phyloP scores from a whole-genome alignment of 106 monocot genomes.

The Apostasia shenzhenica region DNA sequence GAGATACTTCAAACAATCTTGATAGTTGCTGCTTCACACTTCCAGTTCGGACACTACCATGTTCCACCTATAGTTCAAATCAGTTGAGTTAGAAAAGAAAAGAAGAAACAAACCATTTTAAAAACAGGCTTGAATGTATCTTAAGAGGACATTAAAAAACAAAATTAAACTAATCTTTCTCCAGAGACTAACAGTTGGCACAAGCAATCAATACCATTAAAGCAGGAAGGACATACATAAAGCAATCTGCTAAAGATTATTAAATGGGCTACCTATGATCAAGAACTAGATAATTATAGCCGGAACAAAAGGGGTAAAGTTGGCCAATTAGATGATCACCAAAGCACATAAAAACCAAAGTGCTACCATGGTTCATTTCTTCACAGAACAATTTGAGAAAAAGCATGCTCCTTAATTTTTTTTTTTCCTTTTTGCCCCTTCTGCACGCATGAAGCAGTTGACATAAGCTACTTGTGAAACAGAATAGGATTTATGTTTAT shows the following conservation, averaged over 20 bases:
- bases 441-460: no score
- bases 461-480: no score
- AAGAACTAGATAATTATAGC: no score
- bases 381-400: no score
- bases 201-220: constrained; percentile 1
- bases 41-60: constrained; percentile 24
- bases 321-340: no score
- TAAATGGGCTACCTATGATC: background rate
- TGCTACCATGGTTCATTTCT: no score
- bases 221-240: background rate
- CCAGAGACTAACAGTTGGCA: background rate
- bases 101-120: background rate
- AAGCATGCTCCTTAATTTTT: no score
- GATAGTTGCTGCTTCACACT: constrained; percentile 69
- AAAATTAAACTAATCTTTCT: no score
- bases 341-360: no score
- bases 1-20: constrained; percentile 39
- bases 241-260: background rate
- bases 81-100: background rate
- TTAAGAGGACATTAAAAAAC: background rate
- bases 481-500: no score
- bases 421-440: no score
- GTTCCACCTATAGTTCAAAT: constrained; percentile 11
- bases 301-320: no score
- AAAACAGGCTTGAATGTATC: background rate